Base-by-base conservation (phyloP, 2,329 filamentous ascomycete genomes). In the Arachnomyces sp. region DNA sequence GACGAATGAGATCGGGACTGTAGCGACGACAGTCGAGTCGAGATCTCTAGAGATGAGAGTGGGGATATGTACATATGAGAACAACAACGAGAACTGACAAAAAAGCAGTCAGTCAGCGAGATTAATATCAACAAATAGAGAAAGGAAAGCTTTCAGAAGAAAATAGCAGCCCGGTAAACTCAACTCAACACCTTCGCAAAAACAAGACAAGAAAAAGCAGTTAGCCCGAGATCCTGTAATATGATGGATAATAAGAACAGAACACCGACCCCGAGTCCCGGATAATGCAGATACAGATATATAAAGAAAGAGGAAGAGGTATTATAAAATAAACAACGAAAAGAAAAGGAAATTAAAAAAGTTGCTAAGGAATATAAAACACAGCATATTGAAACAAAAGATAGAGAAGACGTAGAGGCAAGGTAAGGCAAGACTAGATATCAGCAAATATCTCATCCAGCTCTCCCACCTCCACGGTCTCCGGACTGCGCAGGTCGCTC, bases 391-490 rank as follows among this genome's bases (percentile, higher is more conserved):
- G 17, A 31, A 14, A 16, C n/a, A 18, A 34, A 33, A 31, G 30
- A 18, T 13, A 18, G 25, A 28, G n/a, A 31, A 41, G 30, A 8
- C n/a, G 28, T 18, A 28, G 8, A 36, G 14, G 14, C 13, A 18
- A 16, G 12, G 37, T 32, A 9, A 31, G 34, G 29, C 28, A 14
- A 43, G 16, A 17, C 73, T 66, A 87, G 61, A 79, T 86, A 50
- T 77, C 81, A 57, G 84, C 81, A 54, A 95, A 77, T 59, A 95
- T 76, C 52, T 84, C 79, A 57, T 96, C 90, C 16, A 96, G 79
- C 70, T 98, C 92, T 34, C 94, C 87, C 36, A 96, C 77, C 60
- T 93, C 88, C 51, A 96, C 82, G 49, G 80, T 84, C 67, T 96
- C 92, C 1, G 89, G 88, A 58, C 81, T 87, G 58, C 73, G 72